Conservation (phyloP, 2,329 filamentous ascomycete species). For the Magnaporthiopsis rhizophila region DNA sequence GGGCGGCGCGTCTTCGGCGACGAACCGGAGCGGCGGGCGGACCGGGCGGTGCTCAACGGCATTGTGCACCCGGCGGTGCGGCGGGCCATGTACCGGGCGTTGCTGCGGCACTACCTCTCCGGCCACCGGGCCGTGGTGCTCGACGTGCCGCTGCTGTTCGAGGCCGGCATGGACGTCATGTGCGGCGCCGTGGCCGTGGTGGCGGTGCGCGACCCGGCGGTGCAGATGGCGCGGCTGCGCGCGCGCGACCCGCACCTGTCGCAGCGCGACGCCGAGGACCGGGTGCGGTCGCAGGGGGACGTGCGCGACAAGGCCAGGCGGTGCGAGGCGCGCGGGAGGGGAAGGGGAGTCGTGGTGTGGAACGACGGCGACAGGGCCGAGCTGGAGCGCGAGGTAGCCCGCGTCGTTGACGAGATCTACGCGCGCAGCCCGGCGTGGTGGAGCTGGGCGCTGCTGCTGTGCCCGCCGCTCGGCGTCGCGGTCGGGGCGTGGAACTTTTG, state of each 20-base stretch:
- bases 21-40: constrained; percentile 58
- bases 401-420: constrained; percentile 56
- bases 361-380: constrained; percentile 74
- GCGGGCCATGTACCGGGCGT: constrained; percentile 66
- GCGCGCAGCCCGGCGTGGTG: constrained; percentile 70
- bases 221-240: constrained; percentile 75
- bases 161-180: constrained; percentile 75
- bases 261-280: constrained; percentile 78
- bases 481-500: constrained; percentile 65
- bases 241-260: constrained; percentile 70
- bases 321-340: constrained; percentile 55
- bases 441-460: constrained; percentile 59
- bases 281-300: constrained; percentile 80
- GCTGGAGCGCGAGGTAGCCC: constrained; percentile 57
- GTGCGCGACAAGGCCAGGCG: constrained; percentile 74
- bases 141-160: constrained; percentile 87
- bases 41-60: constrained; percentile 71
- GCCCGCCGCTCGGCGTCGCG: constrained; percentile 65
- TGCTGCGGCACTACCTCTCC: constrained; percentile 63
- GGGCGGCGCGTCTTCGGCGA: constrained; percentile 82
- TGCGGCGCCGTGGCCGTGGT: constrained; percentile 85
- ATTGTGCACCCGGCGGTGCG: constrained; percentile 93
- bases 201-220: constrained; percentile 66
- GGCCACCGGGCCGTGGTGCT: constrained; percentile 86
- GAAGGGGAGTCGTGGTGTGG: constrained; percentile 75